phyloP scores from a whole-genome alignment of 768 basidiomycete species.

The Russula sp. region DNA sequence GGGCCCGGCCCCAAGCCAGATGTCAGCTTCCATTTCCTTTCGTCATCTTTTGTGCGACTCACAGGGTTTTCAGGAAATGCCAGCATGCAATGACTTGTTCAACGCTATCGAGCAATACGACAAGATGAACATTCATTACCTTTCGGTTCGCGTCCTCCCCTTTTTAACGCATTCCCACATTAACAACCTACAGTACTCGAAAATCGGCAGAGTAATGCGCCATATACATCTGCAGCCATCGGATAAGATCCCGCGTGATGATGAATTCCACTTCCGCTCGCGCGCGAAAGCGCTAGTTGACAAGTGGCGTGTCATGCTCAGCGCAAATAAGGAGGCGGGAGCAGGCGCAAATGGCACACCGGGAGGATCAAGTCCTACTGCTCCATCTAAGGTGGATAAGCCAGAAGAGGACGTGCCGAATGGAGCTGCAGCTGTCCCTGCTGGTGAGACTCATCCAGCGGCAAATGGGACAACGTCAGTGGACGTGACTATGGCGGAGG shows the following conservation, averaged over 20 bases:
- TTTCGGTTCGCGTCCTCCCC: conserved; percentile 44
- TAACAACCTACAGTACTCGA: conserved; percentile 51
- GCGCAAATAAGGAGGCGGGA: conserved; percentile 34
- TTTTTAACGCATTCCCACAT: not conserved
- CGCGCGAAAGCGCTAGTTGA: conserved; percentile 68
- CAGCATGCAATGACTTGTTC: conserved; percentile 66
- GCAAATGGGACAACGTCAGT: conserved; percentile 27
- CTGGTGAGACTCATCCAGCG: conserved; percentile 7
- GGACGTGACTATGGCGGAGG: conserved; percentile 25
- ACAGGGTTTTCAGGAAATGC: conserved; percentile 62
- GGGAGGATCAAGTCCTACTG: conserved; percentile 24
- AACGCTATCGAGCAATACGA: conserved; percentile 73
- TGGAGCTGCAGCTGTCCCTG: conserved; percentile 3
- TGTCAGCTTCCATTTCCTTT: conserved; percentile 41
- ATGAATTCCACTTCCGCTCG: conserved; percentile 68
- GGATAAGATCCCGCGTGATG: conserved; percentile 57
- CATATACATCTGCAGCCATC: conserved; percentile 62
- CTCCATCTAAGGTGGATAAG: conserved; percentile 19
- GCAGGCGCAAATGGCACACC: conserved; percentile 22
- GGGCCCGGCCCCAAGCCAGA: conserved; percentile 56
- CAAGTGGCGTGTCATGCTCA: conserved; percentile 61
- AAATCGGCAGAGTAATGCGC: conserved; percentile 86
- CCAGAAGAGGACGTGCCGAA: conserved; percentile 20
- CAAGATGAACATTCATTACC: conserved; percentile 72
- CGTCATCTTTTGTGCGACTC: conserved; percentile 1